Evolutionary conservation across 805 yeast genomes (phyloP).

Genomic region (Saturnispora silvae): DNA sequence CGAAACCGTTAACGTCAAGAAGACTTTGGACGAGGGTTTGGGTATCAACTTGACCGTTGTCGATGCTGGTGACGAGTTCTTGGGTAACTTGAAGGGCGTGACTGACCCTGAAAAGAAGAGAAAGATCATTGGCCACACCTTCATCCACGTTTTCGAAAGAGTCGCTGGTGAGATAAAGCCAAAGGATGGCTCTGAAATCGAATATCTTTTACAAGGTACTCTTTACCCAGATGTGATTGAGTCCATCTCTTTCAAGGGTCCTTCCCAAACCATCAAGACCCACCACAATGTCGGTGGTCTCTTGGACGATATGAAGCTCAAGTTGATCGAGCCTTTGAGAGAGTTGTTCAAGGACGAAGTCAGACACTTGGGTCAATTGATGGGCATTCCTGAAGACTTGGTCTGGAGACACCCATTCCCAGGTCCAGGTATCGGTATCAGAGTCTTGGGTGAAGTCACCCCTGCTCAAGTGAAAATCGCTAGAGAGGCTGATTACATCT

Average conservation of each 20-base stretch:
- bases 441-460: slow-evolving; percentile 96
- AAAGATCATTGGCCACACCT: slow-evolving; percentile 96
- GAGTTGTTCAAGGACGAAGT: slow-evolving; percentile 99
- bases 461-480: slow-evolving; percentile 90
- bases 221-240: slow-evolving; percentile 97
- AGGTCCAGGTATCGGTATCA: slow-evolving; percentile 99
- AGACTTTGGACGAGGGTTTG: slow-evolving; percentile 82
- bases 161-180: slow-evolving; percentile 91
- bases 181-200: slow-evolving; percentile 79
- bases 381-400: slow-evolving; percentile 92
- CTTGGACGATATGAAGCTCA: slow-evolving; percentile 95
- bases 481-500: slow-evolving; percentile 92
- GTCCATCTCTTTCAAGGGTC: slow-evolving; percentile 98
- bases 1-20: slow-evolving; percentile 82
- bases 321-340: slow-evolving; percentile 95
- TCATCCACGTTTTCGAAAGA: slow-evolving; percentile 92
- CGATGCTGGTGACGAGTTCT: slow-evolving; percentile 87
- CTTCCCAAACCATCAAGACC: slow-evolving; percentile 98
- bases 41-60: slow-evolving; percentile 92
- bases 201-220: slow-evolving; percentile 92
- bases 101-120: slow-evolving; percentile 99
- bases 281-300: slow-evolving; percentile 99
- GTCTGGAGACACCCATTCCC: slow-evolving; percentile 99
- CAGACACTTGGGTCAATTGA: slow-evolving; percentile 84
- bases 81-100: slow-evolving; percentile 78